These are phyloP conservation scores for Knufia fluminis DNA, from an alignment of 2,329 filamentous ascomycete genomes.

Conservation along the genomic window DNA sequence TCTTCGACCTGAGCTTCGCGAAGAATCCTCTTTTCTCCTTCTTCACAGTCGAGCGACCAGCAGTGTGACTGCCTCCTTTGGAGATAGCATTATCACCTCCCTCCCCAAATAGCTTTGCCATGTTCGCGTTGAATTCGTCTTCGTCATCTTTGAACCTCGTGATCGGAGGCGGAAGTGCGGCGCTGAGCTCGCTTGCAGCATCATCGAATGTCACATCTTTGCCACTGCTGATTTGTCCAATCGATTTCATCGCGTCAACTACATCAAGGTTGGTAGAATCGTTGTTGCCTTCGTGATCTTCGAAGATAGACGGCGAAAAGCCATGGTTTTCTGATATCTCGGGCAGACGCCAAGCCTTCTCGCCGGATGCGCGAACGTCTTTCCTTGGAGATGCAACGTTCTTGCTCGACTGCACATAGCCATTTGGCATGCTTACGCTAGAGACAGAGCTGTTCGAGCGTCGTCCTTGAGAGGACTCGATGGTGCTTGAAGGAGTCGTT, in stretches of 20 bases:
- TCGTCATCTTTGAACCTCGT: conserved; percentile 9
- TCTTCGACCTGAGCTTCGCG: conserved; percentile 1
- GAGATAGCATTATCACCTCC: conserved; percentile 5
- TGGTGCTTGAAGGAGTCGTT: conserved; percentile 1
- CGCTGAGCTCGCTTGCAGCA: conserved; percentile 8
- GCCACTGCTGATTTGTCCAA: conserved; percentile 8
- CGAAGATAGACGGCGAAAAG: conserved; percentile 8
- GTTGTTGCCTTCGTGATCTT: background rate
- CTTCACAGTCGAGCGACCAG: background rate
- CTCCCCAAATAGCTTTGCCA: conserved; percentile 4
- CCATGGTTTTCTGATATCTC: conserved; percentile 6
- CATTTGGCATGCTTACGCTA: background rate
- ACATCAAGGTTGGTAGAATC: conserved; percentile 25
- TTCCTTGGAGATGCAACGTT: background rate
- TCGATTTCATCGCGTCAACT: conserved; percentile 14
- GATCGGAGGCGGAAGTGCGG: conserved; percentile 8
- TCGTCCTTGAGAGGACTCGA: background rate
- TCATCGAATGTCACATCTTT: conserved; percentile 6
- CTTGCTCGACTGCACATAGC: background rate
- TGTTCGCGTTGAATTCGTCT: conserved; percentile 10
- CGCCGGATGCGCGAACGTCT: no score
- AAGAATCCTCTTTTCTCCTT: conserved; percentile 4
- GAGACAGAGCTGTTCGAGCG: background rate
- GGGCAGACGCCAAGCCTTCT: background rate
- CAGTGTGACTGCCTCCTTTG: background rate